Percentiles rank a stretch among this genome's conserved stretches.
These are phyloP conservation scores for Phytophthora sp. DNA, from an alignment of 352 stramenopile species.

Conservation along the genomic window DNA sequence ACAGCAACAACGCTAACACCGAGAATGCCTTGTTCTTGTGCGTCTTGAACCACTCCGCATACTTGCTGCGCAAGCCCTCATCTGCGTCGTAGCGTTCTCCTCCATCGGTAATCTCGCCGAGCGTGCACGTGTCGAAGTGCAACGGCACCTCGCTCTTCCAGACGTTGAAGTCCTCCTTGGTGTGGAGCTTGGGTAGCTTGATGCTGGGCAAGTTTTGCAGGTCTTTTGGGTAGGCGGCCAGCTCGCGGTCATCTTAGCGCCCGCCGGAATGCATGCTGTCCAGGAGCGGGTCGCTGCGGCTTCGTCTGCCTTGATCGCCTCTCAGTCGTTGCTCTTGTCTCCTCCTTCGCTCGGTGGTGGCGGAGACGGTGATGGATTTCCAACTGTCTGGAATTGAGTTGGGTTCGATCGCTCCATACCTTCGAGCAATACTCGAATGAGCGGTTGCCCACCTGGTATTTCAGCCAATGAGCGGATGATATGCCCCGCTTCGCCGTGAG, in stretches of 20 bases:
- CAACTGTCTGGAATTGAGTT: too few relatives aligned
- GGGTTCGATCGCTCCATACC: too few relatives aligned
- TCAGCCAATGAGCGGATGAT: too few relatives aligned
- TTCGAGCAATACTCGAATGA: too few relatives aligned
- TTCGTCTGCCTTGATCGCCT: too few relatives aligned
- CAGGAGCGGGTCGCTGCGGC: too few relatives aligned
- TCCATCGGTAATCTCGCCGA: slow-evolving; percentile 13
- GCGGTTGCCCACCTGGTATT: too few relatives aligned
- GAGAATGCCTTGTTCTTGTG: slow-evolving; percentile 17
- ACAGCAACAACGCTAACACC: slow-evolving; percentile 8
- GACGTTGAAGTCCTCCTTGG: slow-evolving; percentile 3
- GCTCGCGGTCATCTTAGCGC: neutral
- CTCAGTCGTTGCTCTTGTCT: too few relatives aligned
- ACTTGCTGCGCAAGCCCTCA: neutral
- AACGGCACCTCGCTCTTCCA: slow-evolving; percentile 9
- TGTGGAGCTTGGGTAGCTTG: neutral
- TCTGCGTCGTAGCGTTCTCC: neutral
- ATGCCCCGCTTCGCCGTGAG: too few relatives aligned
- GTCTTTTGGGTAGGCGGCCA: too few relatives aligned
- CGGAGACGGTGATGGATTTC: too few relatives aligned
- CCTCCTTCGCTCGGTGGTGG: too few relatives aligned
- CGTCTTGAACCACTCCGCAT: neutral
- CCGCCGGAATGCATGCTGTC: neutral
- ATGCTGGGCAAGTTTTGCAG: slow-evolving; percentile 1
- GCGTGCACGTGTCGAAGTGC: slow-evolving; percentile 1